Conservation (phyloP, 1,139 yeast genomes). For the Candida neerlandica region DNA sequence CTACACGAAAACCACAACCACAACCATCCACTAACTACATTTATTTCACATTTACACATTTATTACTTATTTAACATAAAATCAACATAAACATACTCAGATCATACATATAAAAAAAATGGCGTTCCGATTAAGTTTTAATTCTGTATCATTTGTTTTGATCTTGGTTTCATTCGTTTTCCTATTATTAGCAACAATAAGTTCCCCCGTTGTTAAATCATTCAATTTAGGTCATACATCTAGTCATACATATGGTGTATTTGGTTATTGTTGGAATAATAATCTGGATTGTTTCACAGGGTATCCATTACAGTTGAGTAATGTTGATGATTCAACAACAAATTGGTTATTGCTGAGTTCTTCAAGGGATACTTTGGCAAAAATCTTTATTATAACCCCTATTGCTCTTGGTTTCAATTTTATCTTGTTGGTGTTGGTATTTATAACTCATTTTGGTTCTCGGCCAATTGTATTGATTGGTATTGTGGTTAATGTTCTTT, state of each 20-base stretch:
- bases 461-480: conserved; percentile 25
- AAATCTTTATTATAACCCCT: conserved; percentile 76
- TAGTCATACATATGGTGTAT: conserved; percentile 74
- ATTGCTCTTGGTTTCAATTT: conserved; percentile 80
- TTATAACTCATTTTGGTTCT: conserved; percentile 30
- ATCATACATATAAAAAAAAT: conserved; percentile 6
- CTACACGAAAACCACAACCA: no score
- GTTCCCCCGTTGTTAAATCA: conserved; percentile 45
- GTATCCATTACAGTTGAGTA: conserved; percentile 36
- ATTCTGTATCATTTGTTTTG: conserved; percentile 33
- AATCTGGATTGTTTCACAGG: conserved; percentile 51
- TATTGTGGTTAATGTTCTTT: conserved; percentile 37
- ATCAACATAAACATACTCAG: no score
- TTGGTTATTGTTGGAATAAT: conserved; percentile 66
- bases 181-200: conserved; percentile 53
- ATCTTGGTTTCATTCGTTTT: conserved; percentile 48
- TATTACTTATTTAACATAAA: no score
- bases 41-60: no score
- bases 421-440: conserved; percentile 37
- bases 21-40: no score
- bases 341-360: conserved; percentile 29
- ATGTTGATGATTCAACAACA: conserved; percentile 7
- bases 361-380: conserved; percentile 68
- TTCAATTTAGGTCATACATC: conserved; percentile 44
- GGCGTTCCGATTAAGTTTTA: conserved; percentile 25